phyloP scores from a whole-genome alignment of 2,329 filamentous ascomycete species.

The Aspergillus thermomutatus region DNA sequence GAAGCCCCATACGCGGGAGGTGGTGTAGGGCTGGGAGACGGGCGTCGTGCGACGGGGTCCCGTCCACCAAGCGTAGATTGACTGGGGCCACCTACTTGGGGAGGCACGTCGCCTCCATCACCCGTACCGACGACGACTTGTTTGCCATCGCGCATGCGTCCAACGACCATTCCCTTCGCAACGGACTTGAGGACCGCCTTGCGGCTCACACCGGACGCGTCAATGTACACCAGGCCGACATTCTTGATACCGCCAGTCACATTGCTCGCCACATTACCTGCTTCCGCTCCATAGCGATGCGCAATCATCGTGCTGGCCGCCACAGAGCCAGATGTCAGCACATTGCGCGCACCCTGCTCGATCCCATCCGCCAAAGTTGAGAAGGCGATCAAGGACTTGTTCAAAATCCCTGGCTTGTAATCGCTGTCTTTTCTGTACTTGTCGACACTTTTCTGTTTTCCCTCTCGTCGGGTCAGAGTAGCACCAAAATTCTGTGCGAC shows the following conservation, averaged over 20 bases:
- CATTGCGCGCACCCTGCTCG: conserved; percentile 75
- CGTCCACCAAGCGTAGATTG: conserved; percentile 12
- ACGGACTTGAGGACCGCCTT: conserved; percentile 90
- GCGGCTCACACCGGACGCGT: conserved; percentile 87
- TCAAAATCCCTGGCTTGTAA: conserved; percentile 89
- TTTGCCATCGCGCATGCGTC: conserved; percentile 47
- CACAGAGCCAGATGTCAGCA: conserved; percentile 69
- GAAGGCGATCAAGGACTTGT: conserved; percentile 96
- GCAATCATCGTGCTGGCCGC: conserved; percentile 83
- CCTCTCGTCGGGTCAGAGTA: conserved; percentile 59
- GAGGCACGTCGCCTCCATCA: conserved; percentile 41
- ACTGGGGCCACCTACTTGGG: conserved; percentile 12
- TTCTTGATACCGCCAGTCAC: conserved; percentile 90
- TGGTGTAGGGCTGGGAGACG: conserved; percentile 35
- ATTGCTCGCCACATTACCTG: conserved; percentile 70
- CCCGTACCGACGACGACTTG: conserved; percentile 47
- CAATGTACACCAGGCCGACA: conserved; percentile 94
- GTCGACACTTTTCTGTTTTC: conserved; percentile 60
- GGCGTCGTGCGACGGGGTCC: conserved; percentile 25
- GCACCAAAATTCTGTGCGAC: conserved; percentile 90
- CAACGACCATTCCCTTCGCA: conserved; percentile 80
- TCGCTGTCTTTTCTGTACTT: conserved; percentile 61
- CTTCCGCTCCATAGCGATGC: conserved; percentile 86
- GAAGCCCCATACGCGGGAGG: conserved; percentile 40
- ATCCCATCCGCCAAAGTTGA: conserved; percentile 92